phyloP scores from a whole-genome alignment of 2,329 filamentous ascomycete species.

The Immersiporthe knoxdaviesiana region DNA sequence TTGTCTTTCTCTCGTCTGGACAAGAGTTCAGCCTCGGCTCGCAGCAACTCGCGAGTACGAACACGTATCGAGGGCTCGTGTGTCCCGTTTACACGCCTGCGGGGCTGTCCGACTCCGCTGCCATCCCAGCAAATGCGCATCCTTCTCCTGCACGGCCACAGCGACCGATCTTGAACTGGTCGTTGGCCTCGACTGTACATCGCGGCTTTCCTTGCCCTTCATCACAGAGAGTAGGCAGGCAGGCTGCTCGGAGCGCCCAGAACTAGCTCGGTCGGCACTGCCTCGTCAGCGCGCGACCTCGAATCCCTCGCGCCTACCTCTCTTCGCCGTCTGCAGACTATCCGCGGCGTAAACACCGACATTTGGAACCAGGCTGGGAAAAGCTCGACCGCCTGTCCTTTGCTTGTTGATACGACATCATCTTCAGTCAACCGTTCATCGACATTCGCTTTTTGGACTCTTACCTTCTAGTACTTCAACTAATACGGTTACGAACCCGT shows the following conservation, averaged over 20 bases:
- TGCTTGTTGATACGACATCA: background rate
- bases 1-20: background rate
- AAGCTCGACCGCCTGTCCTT: background rate
- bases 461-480: background rate
- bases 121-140: background rate
- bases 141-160: background rate
- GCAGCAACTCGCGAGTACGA: background rate
- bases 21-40: background rate
- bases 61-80: background rate
- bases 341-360: background rate
- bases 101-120: background rate
- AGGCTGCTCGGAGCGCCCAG: background rate
- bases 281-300: background rate
- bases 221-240: background rate
- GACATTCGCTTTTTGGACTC: slow-evolving; percentile 24
- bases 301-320: background rate
- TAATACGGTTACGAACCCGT: slow-evolving; percentile 1
- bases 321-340: background rate
- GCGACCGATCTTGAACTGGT: background rate
- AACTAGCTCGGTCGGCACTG: background rate
- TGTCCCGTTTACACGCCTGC: slow-evolving; percentile 4
- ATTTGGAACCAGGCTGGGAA: background rate
- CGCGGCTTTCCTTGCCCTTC: background rate
- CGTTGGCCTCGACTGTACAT: slow-evolving; percentile 1
- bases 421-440: slow-evolving; percentile 11